These are phyloP conservation scores for Pelargonium myrrhifolium DNA, from an alignment of 441 rosid genomes.

Conservation along the genomic window DNA sequence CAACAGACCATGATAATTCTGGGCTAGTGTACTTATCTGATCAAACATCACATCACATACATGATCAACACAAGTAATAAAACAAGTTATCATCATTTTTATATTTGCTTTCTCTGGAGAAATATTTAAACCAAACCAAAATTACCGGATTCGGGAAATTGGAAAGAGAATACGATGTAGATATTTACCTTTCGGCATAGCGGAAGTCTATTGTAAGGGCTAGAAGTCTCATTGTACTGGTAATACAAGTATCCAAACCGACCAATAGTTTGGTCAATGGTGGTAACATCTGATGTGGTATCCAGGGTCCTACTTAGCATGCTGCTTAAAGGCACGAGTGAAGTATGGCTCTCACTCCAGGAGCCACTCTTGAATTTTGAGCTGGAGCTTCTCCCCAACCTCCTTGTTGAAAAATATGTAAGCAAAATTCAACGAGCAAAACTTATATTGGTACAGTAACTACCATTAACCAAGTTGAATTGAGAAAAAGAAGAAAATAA, in stretches of 20 bases:
- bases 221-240: conserved; percentile 6
- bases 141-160: too few species aligned
- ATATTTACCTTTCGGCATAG: background rate
- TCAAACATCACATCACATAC: background rate
- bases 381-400: too few species aligned
- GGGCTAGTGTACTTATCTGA: conserved; percentile 8
- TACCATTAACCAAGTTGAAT: background rate
- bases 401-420: background rate
- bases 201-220: background rate
- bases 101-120: background rate
- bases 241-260: background rate
- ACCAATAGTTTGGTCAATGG: background rate
- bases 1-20: conserved; percentile 18
- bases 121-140: background rate
- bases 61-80: background rate
- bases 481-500: background rate
- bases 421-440: background rate
- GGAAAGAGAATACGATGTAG: background rate
- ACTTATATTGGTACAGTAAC: background rate
- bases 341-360: background rate
- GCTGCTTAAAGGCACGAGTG: too few species aligned
- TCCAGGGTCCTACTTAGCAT: background rate
- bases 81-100: background rate
- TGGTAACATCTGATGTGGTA: conserved; percentile 1
- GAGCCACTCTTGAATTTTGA: too few species aligned